Evolutionary conservation across 2,329 filamentous ascomycete species (phyloP).

Genomic region (Phyllosticta paracitricarpa): DNA sequence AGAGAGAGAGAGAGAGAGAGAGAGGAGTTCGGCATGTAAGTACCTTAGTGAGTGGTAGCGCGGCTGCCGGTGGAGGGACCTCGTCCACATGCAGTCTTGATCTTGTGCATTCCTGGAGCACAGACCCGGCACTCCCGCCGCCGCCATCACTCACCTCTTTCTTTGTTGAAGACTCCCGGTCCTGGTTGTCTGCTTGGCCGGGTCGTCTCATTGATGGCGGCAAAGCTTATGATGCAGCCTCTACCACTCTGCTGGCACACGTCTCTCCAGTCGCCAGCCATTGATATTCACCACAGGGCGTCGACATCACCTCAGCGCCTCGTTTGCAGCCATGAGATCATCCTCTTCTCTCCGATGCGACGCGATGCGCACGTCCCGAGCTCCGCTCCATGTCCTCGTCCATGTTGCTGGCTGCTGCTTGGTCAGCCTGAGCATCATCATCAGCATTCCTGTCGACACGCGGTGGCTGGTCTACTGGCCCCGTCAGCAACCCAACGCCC

Average conservation of each 20-base stretch:
- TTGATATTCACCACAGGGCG: neutral
- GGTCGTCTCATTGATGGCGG: neutral
- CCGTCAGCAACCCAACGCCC: too few relatives aligned
- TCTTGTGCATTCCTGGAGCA: slow-evolving; percentile 8
- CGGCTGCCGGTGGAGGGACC: slow-evolving; percentile 6
- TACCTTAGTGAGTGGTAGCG: neutral
- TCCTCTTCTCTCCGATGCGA: neutral
- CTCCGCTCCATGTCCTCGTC: neutral
- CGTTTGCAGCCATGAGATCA: neutral
- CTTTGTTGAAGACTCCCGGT: neutral
- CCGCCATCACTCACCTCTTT: neutral
- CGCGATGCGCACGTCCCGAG: neutral
- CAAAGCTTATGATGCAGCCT: neutral
- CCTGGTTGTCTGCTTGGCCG: neutral
- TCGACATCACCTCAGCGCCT: neutral
- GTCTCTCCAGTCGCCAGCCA: neutral
- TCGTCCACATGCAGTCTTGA: neutral
- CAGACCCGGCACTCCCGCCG: slow-evolving; percentile 9
- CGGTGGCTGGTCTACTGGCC: too few relatives aligned
- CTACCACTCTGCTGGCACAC: neutral
- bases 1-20: neutral
- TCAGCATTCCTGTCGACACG: too few relatives aligned
- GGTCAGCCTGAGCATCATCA: neutral
- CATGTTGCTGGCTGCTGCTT: neutral
- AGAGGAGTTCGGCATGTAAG: neutral